Evolutionary conservation across 768 basidiomycete genomes (phyloP).

Genomic region (Tulasnella sp.): DNA sequence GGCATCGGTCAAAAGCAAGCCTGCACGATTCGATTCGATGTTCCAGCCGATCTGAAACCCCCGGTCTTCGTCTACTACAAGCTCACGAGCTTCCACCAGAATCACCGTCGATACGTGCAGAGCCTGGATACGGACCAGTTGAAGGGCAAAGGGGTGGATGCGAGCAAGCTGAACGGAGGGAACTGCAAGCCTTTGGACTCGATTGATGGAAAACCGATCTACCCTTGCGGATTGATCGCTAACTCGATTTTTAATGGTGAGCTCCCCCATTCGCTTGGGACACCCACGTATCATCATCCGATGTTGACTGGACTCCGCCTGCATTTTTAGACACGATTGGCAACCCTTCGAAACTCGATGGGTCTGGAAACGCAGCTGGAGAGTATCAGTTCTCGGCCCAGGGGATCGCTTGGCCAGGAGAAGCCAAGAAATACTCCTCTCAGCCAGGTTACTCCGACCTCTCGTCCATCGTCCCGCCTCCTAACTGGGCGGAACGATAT

Average conservation of each 20-base stretch:
- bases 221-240: slow-evolving; percentile 94
- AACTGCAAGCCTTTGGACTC: slow-evolving; percentile 84
- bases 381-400: slow-evolving; percentile 62
- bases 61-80: slow-evolving; percentile 93
- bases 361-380: slow-evolving; percentile 30
- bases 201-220: slow-evolving; percentile 46
- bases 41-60: slow-evolving; percentile 62
- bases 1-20: too few relatives aligned
- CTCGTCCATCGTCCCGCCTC: slow-evolving; percentile 75
- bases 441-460: slow-evolving; percentile 49
- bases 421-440: slow-evolving; percentile 76
- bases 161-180: slow-evolving; percentile 42
- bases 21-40: slow-evolving; percentile 71
- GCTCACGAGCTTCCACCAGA: slow-evolving; percentile 94
- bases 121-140: slow-evolving; percentile 79
- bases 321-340: slow-evolving; percentile 62
- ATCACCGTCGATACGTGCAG: slow-evolving; percentile 95
- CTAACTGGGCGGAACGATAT: slow-evolving; percentile 73
- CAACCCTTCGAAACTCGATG: slow-evolving; percentile 46
- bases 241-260: slow-evolving; percentile 93
- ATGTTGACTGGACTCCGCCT: background rate
- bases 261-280: slow-evolving; percentile 15
- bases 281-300: background rate
- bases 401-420: slow-evolving; percentile 94
- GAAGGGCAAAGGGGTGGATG: slow-evolving; percentile 50